Evolutionary conservation across 2,329 filamentous ascomycete genomes (phyloP).

Genomic region (Scedosporium dehoogii): DNA sequence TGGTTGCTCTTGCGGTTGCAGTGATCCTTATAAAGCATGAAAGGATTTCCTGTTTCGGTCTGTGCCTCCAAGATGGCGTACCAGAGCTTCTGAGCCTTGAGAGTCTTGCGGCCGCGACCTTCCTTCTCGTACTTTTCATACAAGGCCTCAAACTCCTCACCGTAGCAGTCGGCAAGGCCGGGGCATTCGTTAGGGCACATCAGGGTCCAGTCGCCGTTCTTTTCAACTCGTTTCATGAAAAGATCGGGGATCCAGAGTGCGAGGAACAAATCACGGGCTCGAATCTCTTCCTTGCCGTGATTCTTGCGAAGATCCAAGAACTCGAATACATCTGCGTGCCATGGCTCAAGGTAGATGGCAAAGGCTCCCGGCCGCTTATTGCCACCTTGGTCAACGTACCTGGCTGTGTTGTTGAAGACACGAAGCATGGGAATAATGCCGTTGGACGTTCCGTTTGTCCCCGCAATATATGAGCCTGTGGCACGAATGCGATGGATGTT

Average conservation of each 20-base stretch:
- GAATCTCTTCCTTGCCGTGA: slow-evolving; percentile 96
- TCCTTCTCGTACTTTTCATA: slow-evolving; percentile 89
- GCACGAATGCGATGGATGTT: slow-evolving; percentile 96
- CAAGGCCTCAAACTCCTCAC: slow-evolving; percentile 90
- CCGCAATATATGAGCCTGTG: slow-evolving; percentile 94
- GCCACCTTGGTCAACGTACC: slow-evolving; percentile 97
- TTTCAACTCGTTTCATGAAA: slow-evolving; percentile 99
- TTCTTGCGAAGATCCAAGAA: slow-evolving; percentile 98
- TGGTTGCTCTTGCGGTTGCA: slow-evolving; percentile 99
- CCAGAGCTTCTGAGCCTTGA: slow-evolving; percentile 99
- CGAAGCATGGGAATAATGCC: slow-evolving; percentile 96
- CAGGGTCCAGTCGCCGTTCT: slow-evolving; percentile 92
- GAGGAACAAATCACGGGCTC: slow-evolving; percentile 94
- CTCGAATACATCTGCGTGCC: slow-evolving; percentile 96
- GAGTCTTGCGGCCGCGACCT: slow-evolving; percentile 76
- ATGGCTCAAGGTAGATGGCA: slow-evolving; percentile 97
- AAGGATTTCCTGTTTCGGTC: slow-evolving; percentile 97
- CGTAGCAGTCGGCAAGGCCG: slow-evolving; percentile 91
- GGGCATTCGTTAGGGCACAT: slow-evolving; percentile 98
- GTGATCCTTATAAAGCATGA: slow-evolving; percentile 99
- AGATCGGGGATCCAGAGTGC: slow-evolving; percentile 97
- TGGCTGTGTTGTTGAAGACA: slow-evolving; percentile 98
- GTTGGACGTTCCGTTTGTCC: slow-evolving; percentile 96
- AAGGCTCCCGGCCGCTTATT: slow-evolving; percentile 99
- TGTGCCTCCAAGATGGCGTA: slow-evolving; percentile 97